phyloP scores from a whole-genome alignment of 306 rosid genomes.

The Rosa lucieae region DNA sequence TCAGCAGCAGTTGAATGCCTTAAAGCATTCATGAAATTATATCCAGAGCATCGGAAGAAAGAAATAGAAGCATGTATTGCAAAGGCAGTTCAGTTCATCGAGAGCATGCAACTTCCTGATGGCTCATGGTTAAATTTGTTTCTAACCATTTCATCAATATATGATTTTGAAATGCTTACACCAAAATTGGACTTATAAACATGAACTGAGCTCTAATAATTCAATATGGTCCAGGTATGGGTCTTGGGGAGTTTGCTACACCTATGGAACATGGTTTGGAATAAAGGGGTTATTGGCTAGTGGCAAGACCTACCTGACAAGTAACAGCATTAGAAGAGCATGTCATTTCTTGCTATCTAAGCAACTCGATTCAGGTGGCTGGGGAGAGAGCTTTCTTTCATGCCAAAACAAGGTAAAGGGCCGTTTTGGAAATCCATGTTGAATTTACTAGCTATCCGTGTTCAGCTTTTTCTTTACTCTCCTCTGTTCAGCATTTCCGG shows the following conservation, averaged over 20 bases:
- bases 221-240: constrained; percentile 48
- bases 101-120: constrained; percentile 51
- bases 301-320: constrained; percentile 47
- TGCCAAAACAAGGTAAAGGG: constrained; percentile 53
- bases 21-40: constrained; percentile 33
- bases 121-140: constrained; percentile 62
- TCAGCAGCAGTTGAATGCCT: constrained; percentile 66
- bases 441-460: neutral
- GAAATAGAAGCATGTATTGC: constrained; percentile 54
- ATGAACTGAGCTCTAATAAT: neutral
- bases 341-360: constrained; percentile 66
- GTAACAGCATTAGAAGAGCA: constrained; percentile 50
- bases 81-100: constrained; percentile 46
- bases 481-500: neutral
- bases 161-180: neutral
- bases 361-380: constrained; percentile 58
- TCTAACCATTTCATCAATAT: neutral
- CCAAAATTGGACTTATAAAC: neutral
- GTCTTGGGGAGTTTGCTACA: constrained; percentile 80
- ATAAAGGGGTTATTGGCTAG: constrained; percentile 50
- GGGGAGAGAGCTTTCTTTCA: constrained; percentile 81
- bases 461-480: neutral
- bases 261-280: constrained; percentile 83
- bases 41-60: constrained; percentile 40
- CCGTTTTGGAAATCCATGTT: neutral